Percentiles rank a stretch among this genome's conserved stretches.
phyloP scores from a whole-genome alignment of 768 basidiomycete genomes.

The Leccinum arenicola region DNA sequence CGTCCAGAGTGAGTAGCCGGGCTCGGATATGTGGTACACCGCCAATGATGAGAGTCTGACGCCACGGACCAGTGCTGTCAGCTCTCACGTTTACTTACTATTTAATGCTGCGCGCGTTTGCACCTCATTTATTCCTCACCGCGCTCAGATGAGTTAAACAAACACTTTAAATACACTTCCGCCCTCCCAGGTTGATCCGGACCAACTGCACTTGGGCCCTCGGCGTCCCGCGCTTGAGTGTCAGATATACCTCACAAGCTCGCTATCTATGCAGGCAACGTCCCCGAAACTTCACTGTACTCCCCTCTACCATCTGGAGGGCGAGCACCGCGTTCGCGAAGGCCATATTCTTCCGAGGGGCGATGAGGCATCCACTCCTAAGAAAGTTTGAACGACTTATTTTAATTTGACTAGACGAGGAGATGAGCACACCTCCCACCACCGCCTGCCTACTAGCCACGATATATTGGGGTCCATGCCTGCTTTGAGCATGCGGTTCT shows the following conservation, averaged over 20 bases:
- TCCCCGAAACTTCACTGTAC: conserved; percentile 43
- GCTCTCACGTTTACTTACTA: conserved; percentile 16
- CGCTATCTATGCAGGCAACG: conserved; percentile 20
- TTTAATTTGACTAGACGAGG: conserved; percentile 14
- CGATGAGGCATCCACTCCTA: conserved; percentile 46
- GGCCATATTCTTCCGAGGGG: conserved; percentile 51
- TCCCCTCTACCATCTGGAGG: conserved; percentile 37
- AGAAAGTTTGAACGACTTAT: conserved; percentile 18
- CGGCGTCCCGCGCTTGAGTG: neutral
- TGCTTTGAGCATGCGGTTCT: conserved; percentile 76
- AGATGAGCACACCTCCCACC: conserved; percentile 75
- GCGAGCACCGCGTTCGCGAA: conserved; percentile 35
- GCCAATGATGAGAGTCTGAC: neutral
- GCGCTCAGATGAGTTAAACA: conserved; percentile 5
- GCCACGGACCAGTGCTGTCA: neutral
- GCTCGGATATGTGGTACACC: neutral
- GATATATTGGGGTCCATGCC: conserved; percentile 62
- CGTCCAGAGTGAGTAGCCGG: neutral
- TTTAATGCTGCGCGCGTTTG: conserved; percentile 4
- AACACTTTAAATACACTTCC: neutral
- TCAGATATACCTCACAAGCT: conserved; percentile 1
- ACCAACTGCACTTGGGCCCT: neutral
- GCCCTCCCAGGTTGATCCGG: neutral
- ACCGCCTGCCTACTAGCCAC: conserved; percentile 63
- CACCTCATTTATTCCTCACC: conserved; percentile 23